These are phyloP conservation scores for Aspergillus steynii DNA, from an alignment of 495 filamentous ascomycete species.

Conservation along the genomic window DNA sequence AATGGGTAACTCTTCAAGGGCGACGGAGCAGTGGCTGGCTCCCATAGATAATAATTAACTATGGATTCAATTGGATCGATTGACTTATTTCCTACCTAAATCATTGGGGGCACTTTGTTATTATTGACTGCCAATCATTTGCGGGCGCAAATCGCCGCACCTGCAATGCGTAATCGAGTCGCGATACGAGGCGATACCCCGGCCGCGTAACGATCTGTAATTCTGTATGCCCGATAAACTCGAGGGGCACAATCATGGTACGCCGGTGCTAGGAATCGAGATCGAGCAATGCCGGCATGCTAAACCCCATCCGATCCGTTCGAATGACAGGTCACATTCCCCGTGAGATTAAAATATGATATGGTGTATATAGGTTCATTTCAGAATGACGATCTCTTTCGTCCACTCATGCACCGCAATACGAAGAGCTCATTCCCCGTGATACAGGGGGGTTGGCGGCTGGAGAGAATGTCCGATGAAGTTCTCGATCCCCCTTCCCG, in stretches of 20 bases:
- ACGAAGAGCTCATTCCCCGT: neutral
- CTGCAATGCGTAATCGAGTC: neutral
- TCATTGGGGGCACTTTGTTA: neutral
- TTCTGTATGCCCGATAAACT: neutral
- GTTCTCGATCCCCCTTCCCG: neutral
- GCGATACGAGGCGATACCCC: neutral
- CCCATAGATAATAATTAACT: neutral
- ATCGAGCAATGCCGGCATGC: neutral
- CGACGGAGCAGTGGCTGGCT: neutral
- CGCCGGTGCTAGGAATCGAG: neutral
- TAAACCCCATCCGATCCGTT: neutral
- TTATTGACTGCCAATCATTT: neutral
- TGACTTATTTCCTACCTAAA: neutral
- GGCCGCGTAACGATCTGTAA: neutral
- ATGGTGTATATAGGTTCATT: neutral
- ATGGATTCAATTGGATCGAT: neutral
- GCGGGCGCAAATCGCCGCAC: neutral
- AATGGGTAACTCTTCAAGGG: neutral
- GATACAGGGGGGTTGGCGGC: neutral
- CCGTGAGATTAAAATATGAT: neutral
- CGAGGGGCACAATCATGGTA: neutral
- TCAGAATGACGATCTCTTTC: neutral
- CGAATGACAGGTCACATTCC: neutral
- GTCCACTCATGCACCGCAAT: neutral
- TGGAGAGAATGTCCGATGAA: neutral